These are phyloP conservation scores for Phytophthora litchii DNA, from an alignment of 352 stramenopile species.

Conservation along the genomic window DNA sequence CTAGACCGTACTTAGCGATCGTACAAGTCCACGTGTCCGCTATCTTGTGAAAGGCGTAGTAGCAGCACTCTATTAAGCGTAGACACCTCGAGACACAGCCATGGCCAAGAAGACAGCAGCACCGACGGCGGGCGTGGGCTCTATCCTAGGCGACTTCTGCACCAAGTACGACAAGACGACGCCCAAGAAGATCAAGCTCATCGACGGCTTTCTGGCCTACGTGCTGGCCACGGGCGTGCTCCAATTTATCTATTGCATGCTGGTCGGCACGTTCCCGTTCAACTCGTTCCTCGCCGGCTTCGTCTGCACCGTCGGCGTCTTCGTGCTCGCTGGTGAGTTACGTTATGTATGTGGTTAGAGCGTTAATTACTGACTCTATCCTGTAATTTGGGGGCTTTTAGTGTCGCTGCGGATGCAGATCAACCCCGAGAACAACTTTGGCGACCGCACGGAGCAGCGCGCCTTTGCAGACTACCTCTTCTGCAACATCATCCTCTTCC, in stretches of 20 bases:
- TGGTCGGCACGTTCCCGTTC: slow-evolving; percentile 92
- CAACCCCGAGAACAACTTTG: slow-evolving; percentile 85
- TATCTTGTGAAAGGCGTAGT: neutral
- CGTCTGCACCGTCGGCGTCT: slow-evolving; percentile 89
- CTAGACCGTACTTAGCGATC: no score
- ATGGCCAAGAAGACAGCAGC: slow-evolving; percentile 43
- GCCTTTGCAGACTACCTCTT: slow-evolving; percentile 93
- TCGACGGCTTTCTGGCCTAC: slow-evolving; percentile 92
- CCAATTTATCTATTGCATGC: slow-evolving; percentile 92
- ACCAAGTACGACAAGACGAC: slow-evolving; percentile 85
- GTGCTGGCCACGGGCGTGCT: slow-evolving; percentile 87
- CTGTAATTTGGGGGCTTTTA: no score
- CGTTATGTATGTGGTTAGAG: neutral
- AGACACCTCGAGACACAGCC: slow-evolving; percentile 3
- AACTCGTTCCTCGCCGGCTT: slow-evolving; percentile 93
- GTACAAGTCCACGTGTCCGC: no score
- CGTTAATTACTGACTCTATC: slow-evolving; percentile 5
- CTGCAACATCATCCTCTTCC: slow-evolving; percentile 93
- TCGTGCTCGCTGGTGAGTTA: slow-evolving; percentile 84
- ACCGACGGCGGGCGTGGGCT: slow-evolving; percentile 47
- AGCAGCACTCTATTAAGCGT: neutral
- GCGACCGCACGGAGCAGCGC: slow-evolving; percentile 82
- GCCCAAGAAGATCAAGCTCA: slow-evolving; percentile 89
- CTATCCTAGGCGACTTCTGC: slow-evolving; percentile 70
- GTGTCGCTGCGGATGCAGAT: slow-evolving; percentile 92